A percentile compares a stretch with the other conserved stretches of the same genome.
Conservation (phyloP, 108 stramenopile genomes). For the Cyclotella atomus region DNA sequence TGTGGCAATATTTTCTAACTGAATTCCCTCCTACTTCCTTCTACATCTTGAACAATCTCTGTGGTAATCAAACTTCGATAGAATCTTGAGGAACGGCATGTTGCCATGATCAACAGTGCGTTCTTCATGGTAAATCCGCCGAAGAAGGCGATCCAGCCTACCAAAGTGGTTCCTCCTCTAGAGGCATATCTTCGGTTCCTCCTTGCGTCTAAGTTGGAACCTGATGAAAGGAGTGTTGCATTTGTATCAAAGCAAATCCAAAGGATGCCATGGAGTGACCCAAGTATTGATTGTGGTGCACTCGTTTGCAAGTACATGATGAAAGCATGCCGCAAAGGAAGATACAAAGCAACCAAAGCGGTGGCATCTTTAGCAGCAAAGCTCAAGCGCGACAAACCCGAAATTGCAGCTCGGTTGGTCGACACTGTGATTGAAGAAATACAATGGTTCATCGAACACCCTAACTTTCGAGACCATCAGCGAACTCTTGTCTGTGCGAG, state of each 20-base stretch:
- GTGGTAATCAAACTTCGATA: too few species aligned
- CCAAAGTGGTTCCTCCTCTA: slow-evolving; percentile 75
- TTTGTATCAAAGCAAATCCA: slow-evolving; percentile 89
- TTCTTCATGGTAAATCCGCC: slow-evolving; percentile 87
- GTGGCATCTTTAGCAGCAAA: slow-evolving; percentile 84
- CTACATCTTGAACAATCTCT: too few species aligned
- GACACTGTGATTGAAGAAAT: slow-evolving; percentile 91
- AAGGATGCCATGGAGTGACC: slow-evolving; percentile 91
- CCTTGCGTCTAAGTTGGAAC: slow-evolving; percentile 69
- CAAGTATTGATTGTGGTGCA: slow-evolving; percentile 68
- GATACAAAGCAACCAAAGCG: slow-evolving; percentile 81
- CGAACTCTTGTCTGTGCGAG: slow-evolving; percentile 85
- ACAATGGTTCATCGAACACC: slow-evolving; percentile 86
- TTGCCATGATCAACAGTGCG: slow-evolving; percentile 83
- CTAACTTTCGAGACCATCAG: slow-evolving; percentile 85
- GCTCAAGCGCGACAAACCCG: slow-evolving; percentile 68
- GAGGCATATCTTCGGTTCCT: slow-evolving; percentile 87
- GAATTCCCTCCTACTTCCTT: too few species aligned
- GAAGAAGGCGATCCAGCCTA: slow-evolving; percentile 52
- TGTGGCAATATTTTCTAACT: background rate
- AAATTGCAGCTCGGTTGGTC: slow-evolving; percentile 78
- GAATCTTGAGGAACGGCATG: slow-evolving; percentile 79
- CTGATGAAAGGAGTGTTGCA: slow-evolving; percentile 59
- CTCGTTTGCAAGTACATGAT: slow-evolving; percentile 82
- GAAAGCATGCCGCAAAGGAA: slow-evolving; percentile 86